A percentile compares a stretch with the other conserved stretches of the same genome.
Conservation (phyloP, 208 protist species). For the Wallacemonas sp. region DNA sequence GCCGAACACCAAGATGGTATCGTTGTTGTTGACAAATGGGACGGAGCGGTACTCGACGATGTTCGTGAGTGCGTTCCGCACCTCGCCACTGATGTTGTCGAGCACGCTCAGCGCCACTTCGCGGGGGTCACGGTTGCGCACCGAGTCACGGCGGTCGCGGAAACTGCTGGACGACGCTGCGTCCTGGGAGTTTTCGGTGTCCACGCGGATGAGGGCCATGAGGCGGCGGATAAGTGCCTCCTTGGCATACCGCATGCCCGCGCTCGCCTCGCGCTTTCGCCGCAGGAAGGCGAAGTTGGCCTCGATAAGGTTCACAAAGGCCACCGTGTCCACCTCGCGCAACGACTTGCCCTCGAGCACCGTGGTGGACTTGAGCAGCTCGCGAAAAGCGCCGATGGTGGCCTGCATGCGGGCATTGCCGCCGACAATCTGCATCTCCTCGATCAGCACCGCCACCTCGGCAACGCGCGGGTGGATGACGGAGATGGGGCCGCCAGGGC, state of each 20-base stretch:
- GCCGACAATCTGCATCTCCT: conserved; percentile 72
- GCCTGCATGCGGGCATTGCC: conserved; percentile 75
- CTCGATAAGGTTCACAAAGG: conserved; percentile 64
- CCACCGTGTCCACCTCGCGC: conserved; percentile 40
- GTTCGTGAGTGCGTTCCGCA: conserved; percentile 66
- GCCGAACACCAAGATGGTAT: conserved; percentile 83
- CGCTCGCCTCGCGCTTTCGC: conserved; percentile 55
- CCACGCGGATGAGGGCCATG: conserved; percentile 28
- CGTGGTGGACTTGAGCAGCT: conserved; percentile 54
- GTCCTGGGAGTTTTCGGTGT: conserved; percentile 20
- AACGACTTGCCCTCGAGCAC: conserved; percentile 44
- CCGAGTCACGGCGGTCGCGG: conserved; percentile 12
- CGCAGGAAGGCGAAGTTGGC: conserved; percentile 72
- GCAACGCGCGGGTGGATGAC: conserved; percentile 75
- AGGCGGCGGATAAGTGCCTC: conserved; percentile 61
- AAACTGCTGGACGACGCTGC: conserved; percentile 30
- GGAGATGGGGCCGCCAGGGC: conserved; percentile 13
- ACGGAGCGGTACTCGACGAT: conserved; percentile 76
- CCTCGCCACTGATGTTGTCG: conserved; percentile 49
- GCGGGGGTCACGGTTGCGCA: conserved; percentile 38
- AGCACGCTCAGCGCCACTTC: conserved; percentile 52
- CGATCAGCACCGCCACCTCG: conserved; percentile 71
- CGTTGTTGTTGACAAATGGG: conserved; percentile 59
- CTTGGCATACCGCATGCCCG: conserved; percentile 78
- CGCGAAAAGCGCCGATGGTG: conserved; percentile 60